Evolutionary conservation across 83 land plant genomes (phyloP), one percentile per base, ranked within the genome.

Genomic region (Diphasiastrum complanatum): DNA sequence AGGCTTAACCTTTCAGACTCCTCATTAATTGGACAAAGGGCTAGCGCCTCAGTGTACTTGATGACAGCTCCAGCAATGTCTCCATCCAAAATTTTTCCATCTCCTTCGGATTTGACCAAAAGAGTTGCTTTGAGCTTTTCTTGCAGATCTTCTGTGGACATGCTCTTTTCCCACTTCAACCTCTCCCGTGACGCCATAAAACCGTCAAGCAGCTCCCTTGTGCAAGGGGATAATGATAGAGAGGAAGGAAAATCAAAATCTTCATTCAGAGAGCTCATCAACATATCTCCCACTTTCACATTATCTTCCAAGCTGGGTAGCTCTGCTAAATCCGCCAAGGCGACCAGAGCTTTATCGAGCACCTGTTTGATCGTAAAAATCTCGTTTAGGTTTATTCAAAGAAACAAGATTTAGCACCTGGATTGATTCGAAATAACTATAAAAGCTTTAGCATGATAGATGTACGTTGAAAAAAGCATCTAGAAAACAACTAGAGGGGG

Each of bases 1-100:
- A 92, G 75, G 5, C 85, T 83, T 50, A 85, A 69, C 60, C 96
- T 83, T 61, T 87, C 81, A 55, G 81, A 83, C 69, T 78, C 78
- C 24, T 65, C 41, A 55, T 58, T 76, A 53, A 83, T 31, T 5
- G 96, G 91, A 54, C 95, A 92, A 26, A 81, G 33, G 5, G 67
- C 67, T 40, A 92, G 52, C 12, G 85, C 97, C 66, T 84, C 87
- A 8, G 72, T 68, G 56, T 87, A 92, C 66, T 70, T 76, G 3
- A 34, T 23, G 1, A 60, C 49, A 26, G 97, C 97, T 31, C 74
- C 87, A 24, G 50, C 59, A 0, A 83, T 61, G 24, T 87, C 85
- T n/a, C 97, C 97, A 41, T 71, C 43, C 31, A 79, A 71, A 60
- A 79, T 85, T 52, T 63, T 55, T 10, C 69, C 49, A 38, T 92